Percentiles rank a stretch among this genome's conserved stretches.
Conservation (phyloP, 148 eudicot species). For the Cornus controversa region DNA sequence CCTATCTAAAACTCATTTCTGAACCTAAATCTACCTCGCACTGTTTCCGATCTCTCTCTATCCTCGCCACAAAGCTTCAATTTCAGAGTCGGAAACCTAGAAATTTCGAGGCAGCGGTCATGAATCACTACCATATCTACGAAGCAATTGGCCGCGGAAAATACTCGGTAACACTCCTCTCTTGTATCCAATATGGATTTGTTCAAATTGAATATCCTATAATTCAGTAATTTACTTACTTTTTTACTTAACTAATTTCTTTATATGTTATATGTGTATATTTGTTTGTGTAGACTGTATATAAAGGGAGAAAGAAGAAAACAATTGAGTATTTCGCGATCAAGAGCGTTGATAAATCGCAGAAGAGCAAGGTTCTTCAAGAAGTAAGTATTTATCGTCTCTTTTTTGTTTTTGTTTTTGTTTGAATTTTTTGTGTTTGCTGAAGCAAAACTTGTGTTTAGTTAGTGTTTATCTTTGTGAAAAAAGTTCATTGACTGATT, state of each 20-base stretch:
- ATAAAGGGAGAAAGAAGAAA: slow-evolving; percentile 94
- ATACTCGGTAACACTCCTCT: slow-evolving; percentile 58
- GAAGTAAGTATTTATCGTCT: slow-evolving; percentile 68
- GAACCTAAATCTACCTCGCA: not conserved
- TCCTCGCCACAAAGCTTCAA: not conserved
- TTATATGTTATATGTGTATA: not conserved
- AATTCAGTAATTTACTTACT: not conserved
- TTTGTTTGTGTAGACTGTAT: slow-evolving; percentile 55
- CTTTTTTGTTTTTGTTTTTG: too few species aligned
- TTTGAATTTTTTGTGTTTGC: not conserved
- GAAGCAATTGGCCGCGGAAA: slow-evolving; percentile 90
- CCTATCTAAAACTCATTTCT: not conserved
- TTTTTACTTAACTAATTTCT: not conserved
- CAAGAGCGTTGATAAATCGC: slow-evolving; percentile 87
- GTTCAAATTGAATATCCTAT: not conserved
- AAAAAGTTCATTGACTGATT: not conserved
- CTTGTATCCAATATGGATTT: not conserved
- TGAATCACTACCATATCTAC: slow-evolving; percentile 89
- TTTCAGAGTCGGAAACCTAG: slow-evolving; percentile 20
- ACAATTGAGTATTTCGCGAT: slow-evolving; percentile 84
- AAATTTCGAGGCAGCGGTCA: slow-evolving; percentile 7
- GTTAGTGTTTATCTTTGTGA: not conserved
- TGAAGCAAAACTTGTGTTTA: not conserved
- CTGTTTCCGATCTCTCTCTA: slow-evolving; percentile 6
- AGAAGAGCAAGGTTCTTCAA: slow-evolving; percentile 84